Percentiles rank a stretch among this genome's conserved stretches.
Conservation (phyloP, 345 rosid genomes). For the Cochlearia excelsa region DNA sequence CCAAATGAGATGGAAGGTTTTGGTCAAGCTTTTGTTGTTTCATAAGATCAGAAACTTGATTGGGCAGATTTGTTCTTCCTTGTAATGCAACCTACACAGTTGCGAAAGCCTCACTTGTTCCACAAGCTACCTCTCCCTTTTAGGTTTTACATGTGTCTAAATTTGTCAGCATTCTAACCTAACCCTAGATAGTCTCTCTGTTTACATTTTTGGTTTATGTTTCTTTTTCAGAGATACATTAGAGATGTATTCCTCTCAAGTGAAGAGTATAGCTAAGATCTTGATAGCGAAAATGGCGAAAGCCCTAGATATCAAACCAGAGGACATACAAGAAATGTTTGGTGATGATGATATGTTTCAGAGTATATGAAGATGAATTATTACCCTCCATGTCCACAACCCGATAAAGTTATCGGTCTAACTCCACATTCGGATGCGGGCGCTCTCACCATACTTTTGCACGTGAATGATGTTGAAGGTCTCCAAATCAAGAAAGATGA, state of each 20-base stretch:
- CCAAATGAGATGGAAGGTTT: slow-evolving; percentile 33
- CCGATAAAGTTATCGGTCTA: slow-evolving; percentile 44
- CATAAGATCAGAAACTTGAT: slow-evolving; percentile 40
- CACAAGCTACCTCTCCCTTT: slow-evolving; percentile 39
- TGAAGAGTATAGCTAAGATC: slow-evolving; percentile 37
- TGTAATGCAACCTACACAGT: slow-evolving; percentile 24
- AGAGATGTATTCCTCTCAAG: slow-evolving; percentile 43
- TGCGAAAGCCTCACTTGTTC: slow-evolving; percentile 37
- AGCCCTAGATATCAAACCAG: slow-evolving; percentile 44
- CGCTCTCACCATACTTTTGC: slow-evolving; percentile 52
- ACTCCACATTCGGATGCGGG: slow-evolving; percentile 49
- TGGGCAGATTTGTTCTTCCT: slow-evolving; percentile 39
- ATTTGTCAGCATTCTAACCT: background rate
- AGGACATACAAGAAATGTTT: slow-evolving; percentile 42
- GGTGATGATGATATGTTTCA: slow-evolving; percentile 34
- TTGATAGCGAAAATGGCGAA: slow-evolving; percentile 42
- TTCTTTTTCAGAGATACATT: slow-evolving; percentile 43
- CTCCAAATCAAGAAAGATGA: slow-evolving; percentile 57
- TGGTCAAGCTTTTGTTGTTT: slow-evolving; percentile 36
- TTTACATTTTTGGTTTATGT: too few relatives aligned
- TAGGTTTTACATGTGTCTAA: slow-evolving; percentile 30
- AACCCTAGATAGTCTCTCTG: background rate
- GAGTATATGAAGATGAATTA: slow-evolving; percentile 53
- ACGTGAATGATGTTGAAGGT: slow-evolving; percentile 45
- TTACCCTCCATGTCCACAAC: slow-evolving; percentile 64